phyloP scores from a whole-genome alignment of 73 alveolate genomes.

The Tetrahymena borealis region DNA sequence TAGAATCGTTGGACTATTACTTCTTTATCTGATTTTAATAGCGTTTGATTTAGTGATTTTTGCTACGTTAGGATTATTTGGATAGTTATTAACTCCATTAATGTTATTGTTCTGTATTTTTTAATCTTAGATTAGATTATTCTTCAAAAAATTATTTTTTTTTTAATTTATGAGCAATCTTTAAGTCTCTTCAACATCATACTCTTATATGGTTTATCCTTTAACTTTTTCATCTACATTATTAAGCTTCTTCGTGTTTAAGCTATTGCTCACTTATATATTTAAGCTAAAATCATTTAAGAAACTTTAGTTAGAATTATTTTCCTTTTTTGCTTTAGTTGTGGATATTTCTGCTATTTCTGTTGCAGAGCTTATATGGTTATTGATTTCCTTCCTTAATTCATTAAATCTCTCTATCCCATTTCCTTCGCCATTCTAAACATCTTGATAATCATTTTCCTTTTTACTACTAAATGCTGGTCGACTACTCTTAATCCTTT shows the following conservation, averaged over 20 bases:
- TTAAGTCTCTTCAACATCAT: neutral
- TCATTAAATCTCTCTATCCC: neutral
- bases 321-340: neutral
- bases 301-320: neutral
- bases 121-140: neutral
- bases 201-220: neutral
- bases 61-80: neutral
- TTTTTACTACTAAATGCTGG: neutral
- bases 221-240: neutral
- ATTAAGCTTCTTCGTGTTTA: neutral
- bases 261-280: neutral
- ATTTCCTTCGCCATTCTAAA: neutral
- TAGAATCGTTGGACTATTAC: neutral
- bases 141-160: neutral
- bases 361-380: neutral
- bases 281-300: neutral
- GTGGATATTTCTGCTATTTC: neutral
- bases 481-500: neutral
- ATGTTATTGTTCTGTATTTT: neutral
- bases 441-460: neutral
- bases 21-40: neutral
- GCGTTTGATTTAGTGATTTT: neutral
- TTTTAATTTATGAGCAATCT: neutral
- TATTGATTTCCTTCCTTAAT: neutral
- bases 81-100: neutral